Evolutionary conservation across 2,329 filamentous ascomycete genomes (phyloP).

Genomic region (Penicillium sp.): DNA sequence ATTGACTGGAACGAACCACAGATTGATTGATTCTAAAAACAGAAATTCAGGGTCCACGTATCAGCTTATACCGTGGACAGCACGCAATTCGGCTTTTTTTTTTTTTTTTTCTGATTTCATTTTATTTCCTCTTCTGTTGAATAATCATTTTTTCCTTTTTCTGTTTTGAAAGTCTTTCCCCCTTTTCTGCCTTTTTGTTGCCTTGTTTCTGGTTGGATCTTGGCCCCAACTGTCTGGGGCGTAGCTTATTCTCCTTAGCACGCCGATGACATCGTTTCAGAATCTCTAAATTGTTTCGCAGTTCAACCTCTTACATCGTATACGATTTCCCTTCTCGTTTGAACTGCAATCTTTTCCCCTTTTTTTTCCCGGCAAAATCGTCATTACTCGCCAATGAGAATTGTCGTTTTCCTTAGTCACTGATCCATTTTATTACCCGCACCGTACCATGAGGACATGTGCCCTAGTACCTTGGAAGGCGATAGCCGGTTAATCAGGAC

Average conservation of each 20-base stretch:
- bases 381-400: conserved; percentile 6
- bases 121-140: conserved; percentile 1
- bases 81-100: conserved; percentile 9
- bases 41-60: conserved; percentile 29
- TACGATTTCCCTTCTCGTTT: background rate
- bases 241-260: conserved; percentile 19
- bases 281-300: background rate
- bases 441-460: background rate
- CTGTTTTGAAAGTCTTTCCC: background rate
- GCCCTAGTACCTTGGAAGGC: conserved; percentile 13
- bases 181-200: conserved; percentile 1
- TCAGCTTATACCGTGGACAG: conserved; percentile 13
- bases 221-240: conserved; percentile 8
- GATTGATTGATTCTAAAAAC: conserved; percentile 26
- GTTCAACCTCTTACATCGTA: background rate
- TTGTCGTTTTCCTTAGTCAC: conserved; percentile 1
- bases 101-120: background rate
- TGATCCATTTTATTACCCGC: conserved; percentile 6
- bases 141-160: background rate
- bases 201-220: conserved; percentile 11
- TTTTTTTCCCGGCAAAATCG: background rate
- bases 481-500: conserved; percentile 13
- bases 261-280: conserved; percentile 12
- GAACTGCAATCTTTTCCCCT: background rate
- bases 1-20: conserved; percentile 20